Evolutionary conservation across 768 basidiomycete genomes (phyloP), one percentile per base, ranked within the genome.

Genomic region (Roridomyces roridus): DNA sequence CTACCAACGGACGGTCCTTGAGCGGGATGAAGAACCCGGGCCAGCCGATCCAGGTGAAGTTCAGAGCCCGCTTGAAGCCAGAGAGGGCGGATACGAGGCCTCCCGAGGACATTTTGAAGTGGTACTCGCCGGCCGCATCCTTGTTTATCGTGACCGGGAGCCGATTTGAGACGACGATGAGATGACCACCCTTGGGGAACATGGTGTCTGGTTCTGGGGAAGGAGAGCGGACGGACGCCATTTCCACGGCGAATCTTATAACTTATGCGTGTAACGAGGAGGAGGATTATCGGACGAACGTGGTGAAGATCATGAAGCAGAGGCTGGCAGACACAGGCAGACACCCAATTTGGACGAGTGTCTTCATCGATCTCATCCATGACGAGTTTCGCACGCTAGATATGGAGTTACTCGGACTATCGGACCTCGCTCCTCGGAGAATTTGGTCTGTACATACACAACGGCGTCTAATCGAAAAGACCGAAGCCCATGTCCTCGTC

Each of bases 71-170:
- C 79, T 99, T 99, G 84, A 95, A 96, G 43, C 97, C 96, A 21
- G 91, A 91, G 63, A 99, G 87, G 57, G 97, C 97, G 49, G 92
- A 95, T 60, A 98, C 97, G 59, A 99, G 91, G 51, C 97, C 97
- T 25, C 97, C 97, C 4, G 94, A 96, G 57, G 94, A 96, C 96
- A 98, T 97, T 81, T 96, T 92, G 85, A 97, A 98, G 79, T 96
- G 92, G 74, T 96, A 98, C 72, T 96, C 88, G 70, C 95, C 95
- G 47, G 80, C 76, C 14, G 84, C 87, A 84, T 98, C 96, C 78
- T 94, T 96, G 72, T 80, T 92, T 70, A 98, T 98, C 43, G 96
- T 97, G 57, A 98, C 85, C 20, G 96, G 96, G 56, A 98, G 88
- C 50, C 96, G 86, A 76, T 98, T 98, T 47, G 92, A 91, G 69